Evolutionary conservation across 345 rosid species (phyloP), one percentile per base, ranked within the genome.

Genomic region (Eucalyptus camaldulensis): DNA sequence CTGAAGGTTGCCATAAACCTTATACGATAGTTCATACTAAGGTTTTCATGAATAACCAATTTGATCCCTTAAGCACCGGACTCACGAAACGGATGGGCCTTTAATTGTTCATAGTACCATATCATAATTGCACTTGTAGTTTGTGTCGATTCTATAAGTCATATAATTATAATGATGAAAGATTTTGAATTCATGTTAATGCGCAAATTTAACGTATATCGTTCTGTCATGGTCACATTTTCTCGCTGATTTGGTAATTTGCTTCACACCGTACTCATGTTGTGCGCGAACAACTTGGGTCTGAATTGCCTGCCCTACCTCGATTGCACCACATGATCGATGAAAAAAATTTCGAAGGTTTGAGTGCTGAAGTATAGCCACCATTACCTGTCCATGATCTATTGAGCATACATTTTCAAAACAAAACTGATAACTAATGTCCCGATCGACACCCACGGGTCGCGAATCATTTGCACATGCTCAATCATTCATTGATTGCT

Each of bases 371-470:
- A 11, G 67, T 60, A 60, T 6, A 11, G 15, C 31, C 31, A 24
- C n/a, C 15, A 11, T 25, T 60, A 60, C n/a, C 67, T 0, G 8
- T 60, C 27, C 14, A 60, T 60, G 67, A 60, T 60, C 4, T 24
- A 60, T 60, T 24, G 15, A 1, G 6, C 14, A 25, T 60, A 58
- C 67, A 11, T 25, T 58, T 58, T 60, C 67, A 27, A 60, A 60
- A 1, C n/a, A 58, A 25, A 11, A 11, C 14, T 58, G n/a, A 58
- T 58, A 58, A 56, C 31, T 25, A 24, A 25, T 58, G 65, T 58
- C 65, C 15, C 65, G 4, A 25, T 60, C 15, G 4, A 60, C 67
- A 60, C 0, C 15, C 67, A 1, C 0, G 13, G 0, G 4, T 60
- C 16, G 4, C 1, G 16, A 25, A 60, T 60, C 31, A 60, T 25